Percentiles rank a stretch among this genome's conserved stretches.
phyloP scores from a whole-genome alignment of 2,329 filamentous ascomycete species.

The Hypomyces rosellus region DNA sequence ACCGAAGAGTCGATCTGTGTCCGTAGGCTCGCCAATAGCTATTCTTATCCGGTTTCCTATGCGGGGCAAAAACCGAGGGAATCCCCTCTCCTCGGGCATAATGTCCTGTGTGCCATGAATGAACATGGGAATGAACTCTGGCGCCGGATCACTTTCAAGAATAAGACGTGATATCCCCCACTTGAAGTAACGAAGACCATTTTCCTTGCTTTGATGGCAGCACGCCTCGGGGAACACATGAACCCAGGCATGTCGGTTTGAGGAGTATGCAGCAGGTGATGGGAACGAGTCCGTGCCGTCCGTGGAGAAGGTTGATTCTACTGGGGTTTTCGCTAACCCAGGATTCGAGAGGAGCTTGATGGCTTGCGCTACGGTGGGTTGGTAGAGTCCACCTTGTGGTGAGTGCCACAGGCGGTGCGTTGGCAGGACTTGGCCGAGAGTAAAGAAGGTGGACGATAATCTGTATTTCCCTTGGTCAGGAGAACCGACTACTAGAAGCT shows the following conservation, averaged over 20 bases:
- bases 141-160: slow-evolving; percentile 79
- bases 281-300: slow-evolving; percentile 59
- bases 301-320: slow-evolving; percentile 53
- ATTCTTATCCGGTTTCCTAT: slow-evolving; percentile 63
- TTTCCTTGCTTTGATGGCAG: slow-evolving; percentile 77
- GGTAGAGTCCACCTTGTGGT: slow-evolving; percentile 74
- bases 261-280: slow-evolving; percentile 64
- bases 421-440: slow-evolving; percentile 80
- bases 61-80: slow-evolving; percentile 75
- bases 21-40: slow-evolving; percentile 72
- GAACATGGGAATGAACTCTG: slow-evolving; percentile 89
- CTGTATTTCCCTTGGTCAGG: slow-evolving; percentile 35
- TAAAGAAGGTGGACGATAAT: slow-evolving; percentile 71
- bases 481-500: neutral
- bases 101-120: slow-evolving; percentile 82
- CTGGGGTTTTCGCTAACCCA: slow-evolving; percentile 41
- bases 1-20: slow-evolving; percentile 69
- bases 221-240: slow-evolving; percentile 96
- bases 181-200: slow-evolving; percentile 91
- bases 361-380: slow-evolving; percentile 80
- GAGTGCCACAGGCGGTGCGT: slow-evolving; percentile 80
- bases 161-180: slow-evolving; percentile 93
- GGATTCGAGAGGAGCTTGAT: slow-evolving; percentile 69
- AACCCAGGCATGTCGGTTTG: slow-evolving; percentile 73
- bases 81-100: slow-evolving; percentile 78